A percentile compares a stretch with the other conserved stretches of the same genome.
These are phyloP conservation scores for Fraxinus quadrangulata DNA, from an alignment of 257 asterid species.

Conservation along the genomic window DNA sequence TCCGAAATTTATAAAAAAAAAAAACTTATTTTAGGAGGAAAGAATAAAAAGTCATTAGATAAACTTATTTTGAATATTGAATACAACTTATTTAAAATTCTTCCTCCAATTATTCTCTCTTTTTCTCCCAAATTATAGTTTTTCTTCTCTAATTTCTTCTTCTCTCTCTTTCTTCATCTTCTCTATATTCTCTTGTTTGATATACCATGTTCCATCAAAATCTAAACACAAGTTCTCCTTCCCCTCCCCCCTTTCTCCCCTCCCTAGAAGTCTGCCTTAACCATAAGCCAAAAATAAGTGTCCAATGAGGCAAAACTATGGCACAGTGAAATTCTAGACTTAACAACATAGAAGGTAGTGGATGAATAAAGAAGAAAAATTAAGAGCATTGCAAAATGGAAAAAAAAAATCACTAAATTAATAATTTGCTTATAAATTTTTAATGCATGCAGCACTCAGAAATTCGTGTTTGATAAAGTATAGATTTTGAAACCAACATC, in stretches of 20 bases:
- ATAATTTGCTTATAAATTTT: not conserved
- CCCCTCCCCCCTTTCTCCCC: not conserved
- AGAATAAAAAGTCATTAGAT: not conserved
- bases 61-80: not conserved
- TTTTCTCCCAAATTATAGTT: not conserved
- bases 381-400: not conserved
- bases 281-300: slow-evolving; percentile 9
- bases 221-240: slow-evolving; percentile 13
- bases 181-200: not conserved
- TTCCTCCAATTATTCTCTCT: not conserved
- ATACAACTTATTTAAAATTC: not conserved
- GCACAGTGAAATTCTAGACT: not conserved
- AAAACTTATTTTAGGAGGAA: not conserved
- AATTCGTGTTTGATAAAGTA: not conserved
- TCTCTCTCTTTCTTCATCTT: not conserved
- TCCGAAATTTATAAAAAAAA: not conserved
- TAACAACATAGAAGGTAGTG: slow-evolving; percentile 3
- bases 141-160: not conserved
- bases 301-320: not conserved
- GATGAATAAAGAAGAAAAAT: not conserved
- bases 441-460: not conserved
- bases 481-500: not conserved
- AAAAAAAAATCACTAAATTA: slow-evolving; percentile 6
- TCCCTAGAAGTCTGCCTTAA: slow-evolving; percentile 18
- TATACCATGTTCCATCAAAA: not conserved